Conservation (phyloP, 148 eudicot species). For the Heliamphora exappendiculata region DNA sequence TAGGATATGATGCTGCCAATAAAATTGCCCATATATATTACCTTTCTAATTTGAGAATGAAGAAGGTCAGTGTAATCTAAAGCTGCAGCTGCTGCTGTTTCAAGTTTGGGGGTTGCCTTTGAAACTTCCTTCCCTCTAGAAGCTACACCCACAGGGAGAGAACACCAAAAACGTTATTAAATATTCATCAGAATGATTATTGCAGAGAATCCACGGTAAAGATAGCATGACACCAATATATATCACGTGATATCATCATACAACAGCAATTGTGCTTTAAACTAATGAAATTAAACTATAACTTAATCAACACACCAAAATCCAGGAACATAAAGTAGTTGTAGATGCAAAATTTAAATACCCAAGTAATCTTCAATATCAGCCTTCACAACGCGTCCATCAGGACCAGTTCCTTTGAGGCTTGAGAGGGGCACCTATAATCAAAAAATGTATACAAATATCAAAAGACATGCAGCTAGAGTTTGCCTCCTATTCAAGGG, state of each 20-base stretch:
- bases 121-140: slow-evolving; percentile 63
- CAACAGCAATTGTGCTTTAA: neutral
- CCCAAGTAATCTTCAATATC: slow-evolving; percentile 94
- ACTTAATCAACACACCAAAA: neutral
- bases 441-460: neutral
- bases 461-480: neutral
- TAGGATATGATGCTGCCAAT: neutral
- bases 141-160: slow-evolving; percentile 34
- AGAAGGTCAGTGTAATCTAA: slow-evolving; percentile 74
- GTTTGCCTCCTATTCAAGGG: neutral
- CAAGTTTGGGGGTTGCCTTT: slow-evolving; percentile 40
- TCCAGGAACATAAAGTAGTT: neutral
- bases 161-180: neutral
- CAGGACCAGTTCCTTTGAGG: slow-evolving; percentile 96
- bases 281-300: neutral
- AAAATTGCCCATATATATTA: slow-evolving; percentile 10
- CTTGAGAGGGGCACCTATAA: slow-evolving; percentile 70
- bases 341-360: slow-evolving; percentile 22
- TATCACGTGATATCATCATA: neutral
- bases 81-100: slow-evolving; percentile 26
- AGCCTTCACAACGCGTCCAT: slow-evolving; percentile 88
- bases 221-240: neutral
- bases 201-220: neutral
- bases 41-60: slow-evolving; percentile 87
- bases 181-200: neutral